Conservation (phyloP, 1,284 basidiomycete species). For the Stereum hirsutum region DNA sequence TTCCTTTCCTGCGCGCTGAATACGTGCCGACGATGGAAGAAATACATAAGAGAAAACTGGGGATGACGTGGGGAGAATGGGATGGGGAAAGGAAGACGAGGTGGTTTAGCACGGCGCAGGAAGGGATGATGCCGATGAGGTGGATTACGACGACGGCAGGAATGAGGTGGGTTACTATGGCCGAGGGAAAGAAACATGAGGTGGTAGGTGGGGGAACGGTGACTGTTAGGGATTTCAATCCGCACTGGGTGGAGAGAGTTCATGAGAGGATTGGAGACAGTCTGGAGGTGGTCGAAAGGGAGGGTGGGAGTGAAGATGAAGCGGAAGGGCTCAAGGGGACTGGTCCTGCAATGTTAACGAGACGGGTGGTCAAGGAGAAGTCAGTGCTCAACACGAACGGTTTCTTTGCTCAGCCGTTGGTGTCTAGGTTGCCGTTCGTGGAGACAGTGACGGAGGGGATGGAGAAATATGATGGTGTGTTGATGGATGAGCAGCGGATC, state of each 20-base stretch:
- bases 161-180: conserved; percentile 28
- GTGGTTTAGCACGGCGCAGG: conserved; percentile 29
- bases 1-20: conserved; percentile 3
- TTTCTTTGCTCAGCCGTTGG: conserved; percentile 22
- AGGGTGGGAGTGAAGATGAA: conserved; percentile 4
- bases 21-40: too few species aligned
- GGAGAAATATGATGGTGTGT: conserved; percentile 28
- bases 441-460: conserved; percentile 17
- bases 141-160: conserved; percentile 44
- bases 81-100: conserved; percentile 27
- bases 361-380: conserved; percentile 6
- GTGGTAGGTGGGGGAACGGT: conserved; percentile 13
- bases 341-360: too few species aligned
- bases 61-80: conserved; percentile 36
- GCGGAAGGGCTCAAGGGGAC: conserved; percentile 7
- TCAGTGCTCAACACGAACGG: conserved; percentile 10
- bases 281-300: neutral
- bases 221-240: conserved; percentile 33
- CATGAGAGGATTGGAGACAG: too few species aligned
- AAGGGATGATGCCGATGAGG: conserved; percentile 26
- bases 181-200: conserved; percentile 8
- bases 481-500: conserved; percentile 40
- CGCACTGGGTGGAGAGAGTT: conserved; percentile 20
- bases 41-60: too few species aligned
- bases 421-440: conserved; percentile 26